Evolutionary conservation across 495 filamentous ascomycete genomes (phyloP), one percentile per base, ranked within the genome.

Genomic region (Penicillium taxi): DNA sequence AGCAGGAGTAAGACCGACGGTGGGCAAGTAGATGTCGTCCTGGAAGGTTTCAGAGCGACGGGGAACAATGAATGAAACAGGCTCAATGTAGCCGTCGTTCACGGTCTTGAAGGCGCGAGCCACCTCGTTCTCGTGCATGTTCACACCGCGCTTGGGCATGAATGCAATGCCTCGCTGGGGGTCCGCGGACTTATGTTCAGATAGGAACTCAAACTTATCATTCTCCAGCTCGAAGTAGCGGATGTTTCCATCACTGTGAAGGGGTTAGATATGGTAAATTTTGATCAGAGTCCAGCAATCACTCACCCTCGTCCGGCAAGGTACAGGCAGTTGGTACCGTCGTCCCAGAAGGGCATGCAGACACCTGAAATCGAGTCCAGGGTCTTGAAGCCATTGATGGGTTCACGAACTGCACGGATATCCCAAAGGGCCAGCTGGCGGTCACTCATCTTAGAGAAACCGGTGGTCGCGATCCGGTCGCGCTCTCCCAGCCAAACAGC

Each of bases 281-380:
- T 4, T 11, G 17, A 18, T 4, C 9, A 2, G 3, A 18, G 4
- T 9, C 16, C 9, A 8, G 12, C 20, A 9, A 20, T 15, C 6
- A 70, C 83, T 67, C 63, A 94, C 86, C 90, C 91, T 69, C 94
- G 94, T 44, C 91, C 91, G 37, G 93, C 91, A 42, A 96, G 69
- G 59, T 95, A 98, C 49, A 98, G 66, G 44, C 84, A 89, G 59
- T 86, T 84, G 6, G 85, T 94, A 23, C 86, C 83, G 33, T 96
- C 93, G 58, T 98, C 91, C 91, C 91, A 98, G 77, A 98, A 98
- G 5, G 91, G 91, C 86, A 98, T 96, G 70, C 86, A 94, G 29
- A 98, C 87, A 50, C 93, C 93, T 12, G 90, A 96, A 45, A 94
- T 94, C 17, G 86, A 86, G 59, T 96, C 93, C 30, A 98, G 69